phyloP scores from a whole-genome alignment of 2,329 filamentous ascomycete species.

The Aspergillus japonicus region DNA sequence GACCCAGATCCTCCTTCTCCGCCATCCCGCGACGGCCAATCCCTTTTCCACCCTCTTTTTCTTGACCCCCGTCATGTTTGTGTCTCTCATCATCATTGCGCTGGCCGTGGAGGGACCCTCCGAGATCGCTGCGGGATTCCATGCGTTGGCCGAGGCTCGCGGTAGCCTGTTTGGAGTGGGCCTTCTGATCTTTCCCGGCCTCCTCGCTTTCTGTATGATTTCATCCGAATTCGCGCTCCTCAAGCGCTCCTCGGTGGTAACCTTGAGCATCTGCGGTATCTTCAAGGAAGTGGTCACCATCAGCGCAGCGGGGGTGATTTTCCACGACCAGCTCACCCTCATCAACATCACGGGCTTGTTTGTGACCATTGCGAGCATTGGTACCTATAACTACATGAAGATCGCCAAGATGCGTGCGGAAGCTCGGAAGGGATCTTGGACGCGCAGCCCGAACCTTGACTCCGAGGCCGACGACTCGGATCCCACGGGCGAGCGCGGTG shows the following conservation, averaged over 20 bases:
- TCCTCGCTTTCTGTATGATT: constrained; percentile 94
- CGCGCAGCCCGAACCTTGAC: constrained; percentile 24
- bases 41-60: constrained; percentile 97
- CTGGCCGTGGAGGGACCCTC: constrained; percentile 79
- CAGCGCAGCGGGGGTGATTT: constrained; percentile 79
- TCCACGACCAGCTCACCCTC: constrained; percentile 80
- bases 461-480: constrained; percentile 31
- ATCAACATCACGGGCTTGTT: constrained; percentile 85
- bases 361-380: constrained; percentile 86
- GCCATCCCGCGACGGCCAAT: constrained; percentile 92
- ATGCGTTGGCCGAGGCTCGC: constrained; percentile 63
- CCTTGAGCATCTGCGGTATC: constrained; percentile 92
- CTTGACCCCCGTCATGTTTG: constrained; percentile 95
- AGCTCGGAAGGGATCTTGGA: constrained; percentile 51
- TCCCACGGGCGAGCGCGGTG: constrained; percentile 23
- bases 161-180: constrained; percentile 65
- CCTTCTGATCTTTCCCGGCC: constrained; percentile 84
- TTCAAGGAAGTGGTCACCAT: constrained; percentile 99
- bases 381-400: constrained; percentile 91
- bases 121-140: constrained; percentile 65
- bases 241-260: constrained; percentile 92
- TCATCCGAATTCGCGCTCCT: constrained; percentile 92
- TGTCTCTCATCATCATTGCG: constrained; percentile 75
- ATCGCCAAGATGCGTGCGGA: constrained; percentile 83
- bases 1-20: constrained; percentile 92